Base-by-base conservation (phyloP, 1,139 yeast species). In the Candida freyschussii region DNA sequence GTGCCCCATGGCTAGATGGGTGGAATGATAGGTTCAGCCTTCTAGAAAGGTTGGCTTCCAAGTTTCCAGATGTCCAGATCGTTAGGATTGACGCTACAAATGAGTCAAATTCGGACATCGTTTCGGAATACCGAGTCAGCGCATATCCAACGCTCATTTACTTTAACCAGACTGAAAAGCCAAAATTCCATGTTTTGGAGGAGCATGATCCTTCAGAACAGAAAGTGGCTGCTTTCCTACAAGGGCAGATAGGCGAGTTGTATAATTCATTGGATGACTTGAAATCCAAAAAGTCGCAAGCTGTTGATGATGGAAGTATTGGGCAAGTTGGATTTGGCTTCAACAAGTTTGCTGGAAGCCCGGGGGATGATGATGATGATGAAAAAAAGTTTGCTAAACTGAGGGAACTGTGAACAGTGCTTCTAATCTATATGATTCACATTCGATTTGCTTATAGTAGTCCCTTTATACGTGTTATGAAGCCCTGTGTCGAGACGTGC, bases 1-100 rank as follows among this genome's bases (percentile, higher is more conserved):
- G 37, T 11, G 40, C 52, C 1, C 47, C 51, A 7, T 49, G 54
- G 54, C 17, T 45, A 14, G 42, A 40, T 18, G 26, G 14, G 9
- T 49, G 49, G 50, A 36, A 27, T 11, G 37, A 39, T 5, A 39
- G 34, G 21, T 34, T 40, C 13, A 44, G 46, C 10, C 39, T 40
- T 16, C 44, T 29, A 30, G 53, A 48, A 19, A 37, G 36, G 25
- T 20, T 40, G 2, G 43, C 50, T 4, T 18, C 21, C 28, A 30
- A 27, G 24, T 34, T 34, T 21, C 29, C 27, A 6, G 42, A 39
- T 11, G 30, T 41, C 14, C 27, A 30, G 13, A 44, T 48, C 25
- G 29, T 37, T 27, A 33, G 32, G 28, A 16, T 45, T 20, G 50
- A 47, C 32, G 42, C 40, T 4, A 36, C 45, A 1, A 5, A n/a